Evolutionary conservation across 345 rosid genomes (phyloP), one percentile per base, ranked within the genome.

Genomic region (Lenwebbia sp.): DNA sequence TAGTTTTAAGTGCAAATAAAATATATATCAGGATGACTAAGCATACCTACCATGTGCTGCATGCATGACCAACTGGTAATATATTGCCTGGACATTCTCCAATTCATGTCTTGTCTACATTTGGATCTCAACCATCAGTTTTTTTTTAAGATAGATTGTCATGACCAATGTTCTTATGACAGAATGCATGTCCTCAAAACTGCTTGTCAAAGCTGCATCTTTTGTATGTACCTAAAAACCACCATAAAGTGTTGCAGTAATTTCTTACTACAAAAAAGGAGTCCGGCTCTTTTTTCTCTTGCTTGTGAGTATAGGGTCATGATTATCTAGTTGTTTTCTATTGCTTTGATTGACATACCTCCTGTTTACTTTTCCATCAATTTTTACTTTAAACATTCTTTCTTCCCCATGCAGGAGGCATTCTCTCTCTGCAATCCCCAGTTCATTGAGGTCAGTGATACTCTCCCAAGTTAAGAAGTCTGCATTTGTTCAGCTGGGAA

Each of bases 351-450:
- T 19, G 81, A 19, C 25, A 37, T 33, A 33, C 23, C 6, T 22
- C 81, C 47, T 37, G 47, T 37, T 70, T 37, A 22, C 21, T 51
- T 54, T 83, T 83, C 84, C 52, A 85, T 15, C 26, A 30, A 15
- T 52, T 30, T 12, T 50, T 1, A 54, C 54, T 53, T 40, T 1
- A 25, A 55, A 17, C 13, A 28, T 78, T 47, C 52, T 84, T 55
- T 75, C 33, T 58, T 10, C 54, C 78, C 41, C 30, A 17, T 85
- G 82, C 91, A 97, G 99, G 99, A 97, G 88, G 92, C 98, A 52
- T 97, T 97, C 90, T 91, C 94, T 88, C 96, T 97, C 52, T 96
- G 99, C 90, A 92, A 94, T 91, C 94, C 96, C 86, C 92, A 92
- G 90, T 90, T 92, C 83, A 93, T 95, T 78, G 98, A 96, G 95